These are phyloP conservation scores for Aureobasidium subglaciale DNA, from an alignment of 2,329 filamentous ascomycete genomes.

Conservation along the genomic window DNA sequence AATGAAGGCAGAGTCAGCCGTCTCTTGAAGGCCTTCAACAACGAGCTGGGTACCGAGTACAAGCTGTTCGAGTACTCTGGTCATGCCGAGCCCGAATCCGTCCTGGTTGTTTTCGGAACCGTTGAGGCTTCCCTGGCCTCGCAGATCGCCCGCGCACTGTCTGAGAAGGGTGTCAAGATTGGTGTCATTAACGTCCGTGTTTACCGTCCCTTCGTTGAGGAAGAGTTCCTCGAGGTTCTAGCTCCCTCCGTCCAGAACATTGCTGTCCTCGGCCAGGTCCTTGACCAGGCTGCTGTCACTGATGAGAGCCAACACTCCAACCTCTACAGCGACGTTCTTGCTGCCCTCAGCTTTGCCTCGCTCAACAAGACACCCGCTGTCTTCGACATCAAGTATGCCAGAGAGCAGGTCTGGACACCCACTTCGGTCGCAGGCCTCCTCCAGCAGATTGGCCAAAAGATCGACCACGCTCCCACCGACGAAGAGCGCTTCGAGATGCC, in stretches of 20 bases:
- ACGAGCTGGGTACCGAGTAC: constrained; percentile 89
- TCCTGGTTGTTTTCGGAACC: constrained; percentile 88
- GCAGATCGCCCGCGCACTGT: constrained; percentile 68
- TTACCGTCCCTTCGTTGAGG: constrained; percentile 92
- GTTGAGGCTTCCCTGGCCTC: constrained; percentile 79
- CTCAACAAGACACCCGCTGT: constrained; percentile 58
- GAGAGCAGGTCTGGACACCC: constrained; percentile 59
- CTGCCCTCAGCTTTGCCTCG: constrained; percentile 71
- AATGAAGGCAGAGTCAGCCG: constrained; percentile 64
- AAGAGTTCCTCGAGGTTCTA: constrained; percentile 78
- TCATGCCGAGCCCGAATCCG: constrained; percentile 68
- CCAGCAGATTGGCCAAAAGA: constrained; percentile 38
- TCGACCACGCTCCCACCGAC: constrained; percentile 29
- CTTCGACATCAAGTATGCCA: constrained; percentile 83
- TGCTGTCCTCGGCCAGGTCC: constrained; percentile 83
- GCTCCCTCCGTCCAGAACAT: constrained; percentile 69
- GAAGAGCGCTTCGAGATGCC: constrained; percentile 35
- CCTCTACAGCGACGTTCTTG: constrained; percentile 85
- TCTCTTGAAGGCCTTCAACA: constrained; percentile 70
- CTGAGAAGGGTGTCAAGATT: constrained; percentile 66
- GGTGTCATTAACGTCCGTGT: constrained; percentile 87
- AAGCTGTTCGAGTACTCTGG: constrained; percentile 90
- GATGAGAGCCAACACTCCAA: constrained; percentile 75
- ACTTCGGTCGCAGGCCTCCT: constrained; percentile 43
- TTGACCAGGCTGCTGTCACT: constrained; percentile 61